A percentile compares a stretch with the other conserved stretches of the same genome.
Conservation (phyloP, 2,329 filamentous ascomycete species). For the Coniochaeta prunicola region DNA sequence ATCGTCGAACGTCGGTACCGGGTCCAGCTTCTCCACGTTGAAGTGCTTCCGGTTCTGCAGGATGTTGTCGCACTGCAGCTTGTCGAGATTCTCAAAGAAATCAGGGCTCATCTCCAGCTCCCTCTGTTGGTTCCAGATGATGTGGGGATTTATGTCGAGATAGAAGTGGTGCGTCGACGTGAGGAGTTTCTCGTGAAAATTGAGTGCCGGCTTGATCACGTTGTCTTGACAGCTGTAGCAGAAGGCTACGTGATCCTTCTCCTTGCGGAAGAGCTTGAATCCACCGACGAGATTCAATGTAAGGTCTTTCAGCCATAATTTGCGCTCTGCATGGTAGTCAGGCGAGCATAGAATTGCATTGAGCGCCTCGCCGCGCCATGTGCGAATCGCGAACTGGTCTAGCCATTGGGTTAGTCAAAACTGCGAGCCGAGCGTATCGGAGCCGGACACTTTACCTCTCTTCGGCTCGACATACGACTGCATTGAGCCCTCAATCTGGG, state of each 20-base stretch:
- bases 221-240: slow-evolving; percentile 15
- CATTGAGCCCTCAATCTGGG: slow-evolving; percentile 26
- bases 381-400: slow-evolving; percentile 29
- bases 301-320: slow-evolving; percentile 16
- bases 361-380: slow-evolving; percentile 29
- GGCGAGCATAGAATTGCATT: slow-evolving; percentile 25
- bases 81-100: slow-evolving; percentile 22
- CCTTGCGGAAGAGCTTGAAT: slow-evolving; percentile 20
- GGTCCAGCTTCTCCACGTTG: slow-evolving; percentile 22
- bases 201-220: slow-evolving; percentile 27
- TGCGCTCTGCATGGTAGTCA: slow-evolving; percentile 18
- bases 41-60: slow-evolving; percentile 28
- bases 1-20: slow-evolving; percentile 20
- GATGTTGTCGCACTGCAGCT: slow-evolving; percentile 27
- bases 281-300: slow-evolving; percentile 19
- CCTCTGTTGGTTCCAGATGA: slow-evolving; percentile 15
- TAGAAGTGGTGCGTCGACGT: slow-evolving; percentile 30
- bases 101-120: slow-evolving; percentile 19
- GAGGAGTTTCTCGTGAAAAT: slow-evolving; percentile 29
- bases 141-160: slow-evolving; percentile 24
- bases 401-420: not conserved
- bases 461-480: slow-evolving; percentile 26
- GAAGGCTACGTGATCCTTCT: slow-evolving; percentile 15
- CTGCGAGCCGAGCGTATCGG: not conserved
- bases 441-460: slow-evolving; percentile 20